phyloP scores from a whole-genome alignment of 2,329 filamentous ascomycete genomes.

The Sarocladiaceae sp. region DNA sequence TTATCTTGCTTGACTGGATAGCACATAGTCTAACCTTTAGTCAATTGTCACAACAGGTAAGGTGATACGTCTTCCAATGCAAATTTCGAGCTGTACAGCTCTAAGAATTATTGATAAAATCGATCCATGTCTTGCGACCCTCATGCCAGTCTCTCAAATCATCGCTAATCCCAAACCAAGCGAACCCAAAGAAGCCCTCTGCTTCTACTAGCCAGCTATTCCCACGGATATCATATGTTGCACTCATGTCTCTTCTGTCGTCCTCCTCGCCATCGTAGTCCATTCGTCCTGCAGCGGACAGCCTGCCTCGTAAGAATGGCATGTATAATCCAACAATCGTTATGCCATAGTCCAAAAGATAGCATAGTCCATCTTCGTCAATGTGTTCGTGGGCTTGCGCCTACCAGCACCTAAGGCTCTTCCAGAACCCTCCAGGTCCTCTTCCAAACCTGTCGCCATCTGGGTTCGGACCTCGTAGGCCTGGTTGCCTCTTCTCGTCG shows the following conservation, averaged over 20 bases:
- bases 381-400: too few relatives aligned
- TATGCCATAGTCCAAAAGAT: not conserved
- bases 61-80: too few relatives aligned
- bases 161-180: conserved; percentile 6
- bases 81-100: too few relatives aligned
- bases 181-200: not conserved
- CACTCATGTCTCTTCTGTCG: not conserved
- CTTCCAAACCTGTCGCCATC: conserved; percentile 40
- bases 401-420: conserved; percentile 53
- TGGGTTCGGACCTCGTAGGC: conserved; percentile 38
- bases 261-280: not conserved
- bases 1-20: too few relatives aligned
- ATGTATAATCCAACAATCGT: not conserved
- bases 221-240: conserved; percentile 7
- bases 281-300: too few relatives aligned
- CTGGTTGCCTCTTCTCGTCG: conserved; percentile 42
- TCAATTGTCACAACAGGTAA: too few relatives aligned
- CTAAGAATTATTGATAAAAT: too few relatives aligned
- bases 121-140: too few relatives aligned
- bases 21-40: too few relatives aligned
- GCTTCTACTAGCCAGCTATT: not conserved
- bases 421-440: conserved; percentile 48
- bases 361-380: too few relatives aligned
- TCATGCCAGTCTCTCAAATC: conserved; percentile 3
- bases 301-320: too few relatives aligned